Conservation (phyloP, 495 filamentous ascomycete genomes). For the Opeltia flavorubescens region DNA sequence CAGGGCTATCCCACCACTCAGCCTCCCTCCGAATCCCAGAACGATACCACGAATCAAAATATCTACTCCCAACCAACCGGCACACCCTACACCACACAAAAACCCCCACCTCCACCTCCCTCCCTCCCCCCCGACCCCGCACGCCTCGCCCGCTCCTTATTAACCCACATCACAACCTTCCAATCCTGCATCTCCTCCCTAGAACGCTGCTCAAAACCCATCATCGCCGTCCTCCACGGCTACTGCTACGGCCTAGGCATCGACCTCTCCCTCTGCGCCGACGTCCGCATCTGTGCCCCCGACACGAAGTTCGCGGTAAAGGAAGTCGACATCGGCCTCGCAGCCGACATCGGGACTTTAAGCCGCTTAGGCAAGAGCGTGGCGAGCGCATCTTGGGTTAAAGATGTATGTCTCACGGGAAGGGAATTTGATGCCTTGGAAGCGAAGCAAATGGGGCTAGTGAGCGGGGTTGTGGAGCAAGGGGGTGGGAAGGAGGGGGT, state of each 20-base stretch:
- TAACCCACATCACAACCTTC: constrained; percentile 58
- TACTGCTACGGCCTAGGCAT: constrained; percentile 69
- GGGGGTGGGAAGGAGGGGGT: constrained; percentile 39
- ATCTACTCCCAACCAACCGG: constrained; percentile 1
- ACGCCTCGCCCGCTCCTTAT: constrained; percentile 48
- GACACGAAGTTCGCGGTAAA: constrained; percentile 65
- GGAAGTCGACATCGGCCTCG: constrained; percentile 90
- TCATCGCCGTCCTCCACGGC: constrained; percentile 75
- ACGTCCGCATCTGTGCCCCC: constrained; percentile 59
- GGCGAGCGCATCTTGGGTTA: constrained; percentile 65
- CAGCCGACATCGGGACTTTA: constrained; percentile 85
- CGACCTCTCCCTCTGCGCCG: constrained; percentile 64
- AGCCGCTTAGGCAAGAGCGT: constrained; percentile 76
- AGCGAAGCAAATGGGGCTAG: constrained; percentile 69
- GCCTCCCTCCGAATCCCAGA: constrained; percentile 10
- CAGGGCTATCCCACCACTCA: constrained; percentile 28
- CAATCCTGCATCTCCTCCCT: constrained; percentile 63
- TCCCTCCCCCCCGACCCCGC: constrained; percentile 36
- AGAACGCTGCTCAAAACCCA: constrained; percentile 85
- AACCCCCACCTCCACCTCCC: background rate
- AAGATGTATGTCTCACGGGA: constrained; percentile 74
- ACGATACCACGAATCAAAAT: background rate
- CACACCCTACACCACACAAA: background rate
- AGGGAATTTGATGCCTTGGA: constrained; percentile 66
- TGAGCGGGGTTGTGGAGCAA: constrained; percentile 44